Base-by-base conservation (phyloP, 208 protist species). In the Leishmania braziliensis region DNA sequence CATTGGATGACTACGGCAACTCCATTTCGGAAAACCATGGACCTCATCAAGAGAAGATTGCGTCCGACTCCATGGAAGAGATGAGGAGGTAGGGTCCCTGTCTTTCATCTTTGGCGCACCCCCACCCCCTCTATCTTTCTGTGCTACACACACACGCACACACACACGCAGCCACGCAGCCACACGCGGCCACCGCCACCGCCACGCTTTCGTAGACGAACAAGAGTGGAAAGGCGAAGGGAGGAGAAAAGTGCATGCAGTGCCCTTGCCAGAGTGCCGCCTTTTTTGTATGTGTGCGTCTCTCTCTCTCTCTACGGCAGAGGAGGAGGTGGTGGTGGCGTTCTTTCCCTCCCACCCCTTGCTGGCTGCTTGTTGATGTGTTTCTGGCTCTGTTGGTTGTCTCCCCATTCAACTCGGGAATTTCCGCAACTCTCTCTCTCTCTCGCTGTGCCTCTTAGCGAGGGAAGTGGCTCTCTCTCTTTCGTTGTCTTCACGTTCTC, bases 1-100 rank as follows among this genome's bases (percentile, higher is more conserved):
- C 92, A 10, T 73, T 95, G 51, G 90, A 92, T 70, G 84, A 93
- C 78, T 79, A 91, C 62, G 88, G 89, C 54, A 76, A 82, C 65
- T 84, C 86, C 26, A 63, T 85, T 16, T 50, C 77, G 0, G 36
- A 62, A 8, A 81, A 65, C 79, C 77, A 80, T 51, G 66, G 79
- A 29, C 20, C 56, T 4, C 58, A 62, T 36, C 75, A 69, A 18
- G 60, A 79, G 60, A 72, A 51, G 9, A n/a, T 9, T n/a, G 36
- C 74, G 29, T 16, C 54, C 23, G 74, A 66, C 56, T 20, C 51
- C n/a, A n/a, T 60, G 58, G 69, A 20, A 12, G 46, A 73, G 8
- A 29, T 26, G 69, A 73, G 18, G 18, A 50, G 29, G 39, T 73
- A 53, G 4, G 12, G 6, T 6, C 69, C 43, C 10, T 53, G 9